Conservation (phyloP, 2,329 filamentous ascomycete species). For the Epichloe gansuensis region DNA sequence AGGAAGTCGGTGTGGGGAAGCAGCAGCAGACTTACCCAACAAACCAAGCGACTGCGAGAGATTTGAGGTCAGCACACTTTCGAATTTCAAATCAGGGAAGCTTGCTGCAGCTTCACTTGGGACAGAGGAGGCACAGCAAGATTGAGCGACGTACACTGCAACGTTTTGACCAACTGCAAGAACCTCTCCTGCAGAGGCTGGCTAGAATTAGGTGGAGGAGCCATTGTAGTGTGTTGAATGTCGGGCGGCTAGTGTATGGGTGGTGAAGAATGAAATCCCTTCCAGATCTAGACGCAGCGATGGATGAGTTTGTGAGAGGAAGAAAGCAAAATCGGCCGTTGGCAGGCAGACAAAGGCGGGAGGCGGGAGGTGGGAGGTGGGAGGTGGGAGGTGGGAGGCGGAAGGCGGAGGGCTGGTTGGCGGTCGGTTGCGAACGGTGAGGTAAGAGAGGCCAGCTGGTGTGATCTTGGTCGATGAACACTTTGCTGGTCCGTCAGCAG, state of each 20-base stretch:
- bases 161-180: slow-evolving; percentile 67
- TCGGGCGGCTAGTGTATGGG: background rate
- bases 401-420: background rate
- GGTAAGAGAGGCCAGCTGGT: slow-evolving; percentile 1
- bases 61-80: slow-evolving; percentile 22
- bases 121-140: background rate
- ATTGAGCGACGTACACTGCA: slow-evolving; percentile 62
- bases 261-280: background rate
- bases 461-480: background rate
- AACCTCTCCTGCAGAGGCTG: slow-evolving; percentile 65
- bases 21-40: slow-evolving; percentile 50
- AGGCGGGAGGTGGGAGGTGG: background rate
- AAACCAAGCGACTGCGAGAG: slow-evolving; percentile 61
- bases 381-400: background rate
- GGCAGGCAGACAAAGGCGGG: background rate
- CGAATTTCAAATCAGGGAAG: background rate
- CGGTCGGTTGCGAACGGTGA: background rate
- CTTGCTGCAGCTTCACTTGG: background rate
- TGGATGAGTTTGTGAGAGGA: background rate
- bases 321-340: background rate
- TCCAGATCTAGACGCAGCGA: background rate
- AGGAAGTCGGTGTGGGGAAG: slow-evolving; percentile 7
- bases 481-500: background rate
- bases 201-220: slow-evolving; percentile 59
- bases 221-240: slow-evolving; percentile 6